Percentiles rank a stretch among this genome's conserved stretches.
Evolutionary conservation across 148 eudicot species (phyloP).

Genomic region (Bassia scoparia): DNA sequence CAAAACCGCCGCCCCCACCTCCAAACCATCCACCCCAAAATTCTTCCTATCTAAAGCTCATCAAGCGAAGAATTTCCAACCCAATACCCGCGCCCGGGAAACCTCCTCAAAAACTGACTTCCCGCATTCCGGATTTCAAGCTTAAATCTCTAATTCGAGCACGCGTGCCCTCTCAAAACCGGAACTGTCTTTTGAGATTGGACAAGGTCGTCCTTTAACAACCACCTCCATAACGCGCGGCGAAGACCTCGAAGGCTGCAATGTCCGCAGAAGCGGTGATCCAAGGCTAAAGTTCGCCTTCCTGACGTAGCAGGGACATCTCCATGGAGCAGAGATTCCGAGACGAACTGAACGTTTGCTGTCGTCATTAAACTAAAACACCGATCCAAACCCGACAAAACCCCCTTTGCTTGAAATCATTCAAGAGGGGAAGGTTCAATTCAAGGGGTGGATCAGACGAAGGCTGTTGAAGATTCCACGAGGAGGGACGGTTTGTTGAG

Average conservation of each 20-base stretch:
- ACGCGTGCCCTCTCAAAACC: too few relatives aligned
- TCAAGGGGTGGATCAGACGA: conserved; percentile 79
- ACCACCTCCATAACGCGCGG: too few relatives aligned
- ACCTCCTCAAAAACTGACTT: conserved; percentile 12
- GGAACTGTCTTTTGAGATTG: conserved; percentile 38
- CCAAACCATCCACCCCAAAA: conserved; percentile 25
- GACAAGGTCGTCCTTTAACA: conserved; percentile 62
- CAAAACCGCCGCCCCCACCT: conserved; percentile 4
- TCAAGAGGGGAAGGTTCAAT: conserved; percentile 64
- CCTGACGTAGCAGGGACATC: too few relatives aligned
- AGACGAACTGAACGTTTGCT: too few relatives aligned
- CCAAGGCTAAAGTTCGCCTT: too few relatives aligned
- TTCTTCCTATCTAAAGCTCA: conserved; percentile 7
- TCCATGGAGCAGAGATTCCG: too few relatives aligned
- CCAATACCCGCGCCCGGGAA: conserved; percentile 7
- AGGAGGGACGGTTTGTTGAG: conserved; percentile 50
- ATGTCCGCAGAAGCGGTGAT: too few relatives aligned
- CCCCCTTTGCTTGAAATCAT: conserved; percentile 72
- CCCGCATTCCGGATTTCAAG: not conserved
- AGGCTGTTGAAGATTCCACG: conserved; percentile 54
- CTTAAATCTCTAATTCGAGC: too few relatives aligned
- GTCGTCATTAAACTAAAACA: conserved; percentile 32
- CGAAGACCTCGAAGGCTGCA: too few relatives aligned
- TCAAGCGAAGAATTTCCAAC: conserved; percentile 6
- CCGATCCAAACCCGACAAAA: conserved; percentile 16